Conservation (phyloP, 805 yeast genomes). For the Komagataella pseudopastoris region DNA sequence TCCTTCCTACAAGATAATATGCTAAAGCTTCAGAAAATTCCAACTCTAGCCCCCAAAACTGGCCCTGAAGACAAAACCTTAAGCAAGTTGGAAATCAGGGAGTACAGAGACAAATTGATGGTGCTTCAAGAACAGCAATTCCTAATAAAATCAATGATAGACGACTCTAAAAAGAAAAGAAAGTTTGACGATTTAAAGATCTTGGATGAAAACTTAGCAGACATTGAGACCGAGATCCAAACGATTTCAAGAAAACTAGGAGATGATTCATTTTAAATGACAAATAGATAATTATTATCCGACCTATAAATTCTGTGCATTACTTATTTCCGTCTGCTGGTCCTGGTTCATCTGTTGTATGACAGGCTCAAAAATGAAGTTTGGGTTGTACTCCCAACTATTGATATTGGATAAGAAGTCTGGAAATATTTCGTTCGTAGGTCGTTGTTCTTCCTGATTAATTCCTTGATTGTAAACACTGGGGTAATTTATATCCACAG, state of each 20-base stretch:
- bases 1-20: conserved; percentile 55
- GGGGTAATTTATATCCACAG: not conserved
- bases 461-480: not conserved
- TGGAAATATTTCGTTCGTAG: conserved; percentile 2
- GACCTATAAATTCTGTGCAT: not conserved
- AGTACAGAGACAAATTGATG: conserved; percentile 61
- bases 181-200: conserved; percentile 65
- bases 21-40: conserved; percentile 48
- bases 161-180: conserved; percentile 48
- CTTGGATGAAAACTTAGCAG: conserved; percentile 42
- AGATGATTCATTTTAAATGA: conserved; percentile 22
- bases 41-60: conserved; percentile 21
- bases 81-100: conserved; percentile 40
- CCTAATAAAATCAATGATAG: conserved; percentile 52
- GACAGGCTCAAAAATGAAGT: conserved; percentile 1
- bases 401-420: conserved; percentile 11
- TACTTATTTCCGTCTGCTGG: conserved; percentile 13
- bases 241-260: conserved; percentile 41
- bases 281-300: not conserved
- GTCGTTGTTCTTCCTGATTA: not conserved
- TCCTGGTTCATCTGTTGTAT: conserved; percentile 14
- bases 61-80: conserved; percentile 19
- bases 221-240: conserved; percentile 35
- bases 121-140: conserved; percentile 78
- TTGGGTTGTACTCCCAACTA: conserved; percentile 9